phyloP scores from a whole-genome alignment of 2,329 filamentous ascomycete species.

The Atkinsonella hypoxylon region DNA sequence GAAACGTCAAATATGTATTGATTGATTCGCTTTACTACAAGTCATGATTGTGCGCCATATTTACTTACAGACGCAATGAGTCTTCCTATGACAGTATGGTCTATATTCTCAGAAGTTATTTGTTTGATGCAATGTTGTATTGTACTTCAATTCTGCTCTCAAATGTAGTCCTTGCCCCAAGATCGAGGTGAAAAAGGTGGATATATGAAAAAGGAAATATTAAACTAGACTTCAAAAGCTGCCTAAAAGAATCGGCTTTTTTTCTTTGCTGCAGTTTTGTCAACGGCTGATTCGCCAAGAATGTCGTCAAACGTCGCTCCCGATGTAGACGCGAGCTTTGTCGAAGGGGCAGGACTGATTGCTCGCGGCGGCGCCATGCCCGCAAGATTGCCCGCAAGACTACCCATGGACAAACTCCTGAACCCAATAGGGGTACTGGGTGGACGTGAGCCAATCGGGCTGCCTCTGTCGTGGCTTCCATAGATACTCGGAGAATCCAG shows the following conservation, averaged over 20 bases:
- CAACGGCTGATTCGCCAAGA: slow-evolving; percentile 19
- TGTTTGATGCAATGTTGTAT: background rate
- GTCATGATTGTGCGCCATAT: background rate
- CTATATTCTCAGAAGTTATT: slow-evolving; percentile 11
- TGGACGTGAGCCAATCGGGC: slow-evolving; percentile 22
- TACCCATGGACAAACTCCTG: slow-evolving; percentile 23
- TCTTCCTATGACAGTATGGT: background rate
- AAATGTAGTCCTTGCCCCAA: slow-evolving; percentile 2
- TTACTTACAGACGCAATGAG: background rate
- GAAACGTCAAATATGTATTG: background rate
- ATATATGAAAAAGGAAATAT: background rate
- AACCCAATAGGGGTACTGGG: slow-evolving; percentile 20
- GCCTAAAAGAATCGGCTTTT: slow-evolving; percentile 28
- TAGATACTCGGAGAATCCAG: slow-evolving; percentile 21
- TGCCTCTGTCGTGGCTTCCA: slow-evolving; percentile 21
- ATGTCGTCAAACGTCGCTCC: slow-evolving; percentile 39
- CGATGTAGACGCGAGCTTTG: slow-evolving; percentile 14
- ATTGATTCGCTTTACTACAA: background rate
- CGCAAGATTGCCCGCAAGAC: slow-evolving; percentile 24
- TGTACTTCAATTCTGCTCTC: slow-evolving; percentile 3
- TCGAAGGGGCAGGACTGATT: slow-evolving; percentile 9
- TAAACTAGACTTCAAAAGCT: background rate
- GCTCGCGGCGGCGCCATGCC: slow-evolving; percentile 10
- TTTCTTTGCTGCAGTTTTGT: slow-evolving; percentile 24
- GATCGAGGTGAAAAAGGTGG: slow-evolving; percentile 1